Evolutionary conservation across 129 eudicot genomes (phyloP).

Genomic region (Oenanthe sinensis): DNA sequence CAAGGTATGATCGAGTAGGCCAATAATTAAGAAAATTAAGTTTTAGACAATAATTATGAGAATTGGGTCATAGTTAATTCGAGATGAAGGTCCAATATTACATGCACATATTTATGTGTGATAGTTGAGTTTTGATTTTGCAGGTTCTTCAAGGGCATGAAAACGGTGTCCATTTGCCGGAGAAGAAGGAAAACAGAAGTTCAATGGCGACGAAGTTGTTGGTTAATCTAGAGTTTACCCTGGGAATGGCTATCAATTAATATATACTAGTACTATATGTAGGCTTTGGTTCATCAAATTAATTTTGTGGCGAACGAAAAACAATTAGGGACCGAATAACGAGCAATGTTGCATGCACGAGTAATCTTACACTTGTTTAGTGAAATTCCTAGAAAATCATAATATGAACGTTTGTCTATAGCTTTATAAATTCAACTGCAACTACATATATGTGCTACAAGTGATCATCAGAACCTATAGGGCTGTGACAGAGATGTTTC

Average conservation of each 20-base stretch:
- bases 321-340: neutral
- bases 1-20: neutral
- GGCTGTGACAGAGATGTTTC: too few species aligned
- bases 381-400: neutral
- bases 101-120: neutral
- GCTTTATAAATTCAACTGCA: too few species aligned
- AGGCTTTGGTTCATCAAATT: neutral
- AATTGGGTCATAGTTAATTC: too few species aligned
- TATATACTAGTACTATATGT: neutral
- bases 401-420: too few species aligned
- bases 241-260: neutral
- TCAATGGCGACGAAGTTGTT: neutral
- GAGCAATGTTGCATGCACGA: neutral
- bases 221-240: slow-evolving; percentile 5
- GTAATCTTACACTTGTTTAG: neutral
- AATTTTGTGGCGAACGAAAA: neutral
- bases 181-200: neutral
- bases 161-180: neutral
- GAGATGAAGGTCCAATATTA: too few species aligned
- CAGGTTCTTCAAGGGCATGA: neutral
- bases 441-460: too few species aligned
- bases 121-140: neutral
- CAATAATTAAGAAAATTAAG: too few species aligned
- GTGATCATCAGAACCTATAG: too few species aligned
- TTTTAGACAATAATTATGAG: too few species aligned